These are phyloP conservation scores for Penicillium olsonii DNA, from an alignment of 2,329 filamentous ascomycete genomes.

Conservation along the genomic window DNA sequence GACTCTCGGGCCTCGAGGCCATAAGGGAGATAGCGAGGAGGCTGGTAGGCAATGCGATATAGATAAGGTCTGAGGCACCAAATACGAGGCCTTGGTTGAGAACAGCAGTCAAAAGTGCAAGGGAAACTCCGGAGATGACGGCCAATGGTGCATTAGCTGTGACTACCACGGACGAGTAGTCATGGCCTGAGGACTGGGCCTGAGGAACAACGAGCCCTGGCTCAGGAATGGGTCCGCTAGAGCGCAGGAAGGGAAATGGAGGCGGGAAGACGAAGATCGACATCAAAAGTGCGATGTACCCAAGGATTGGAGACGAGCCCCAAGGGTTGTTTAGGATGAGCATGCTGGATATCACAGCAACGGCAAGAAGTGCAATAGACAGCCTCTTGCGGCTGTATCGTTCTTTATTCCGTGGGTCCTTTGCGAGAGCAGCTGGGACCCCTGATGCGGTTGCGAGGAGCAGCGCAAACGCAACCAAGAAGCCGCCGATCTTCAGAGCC, in stretches of 20 bases:
- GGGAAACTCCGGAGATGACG: constrained; percentile 27
- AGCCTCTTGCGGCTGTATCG: constrained; percentile 31
- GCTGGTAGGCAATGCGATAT: constrained; percentile 23
- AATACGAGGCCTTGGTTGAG: constrained; percentile 26
- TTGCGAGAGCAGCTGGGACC: constrained; percentile 33
- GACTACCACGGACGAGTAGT: constrained; percentile 15
- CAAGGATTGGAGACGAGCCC: constrained; percentile 44
- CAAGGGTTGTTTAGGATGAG: constrained; percentile 33
- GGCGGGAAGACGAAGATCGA: constrained; percentile 53
- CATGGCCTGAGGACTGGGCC: constrained; percentile 11
- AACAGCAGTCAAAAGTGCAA: constrained; percentile 28
- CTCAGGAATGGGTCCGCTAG: constrained; percentile 20
- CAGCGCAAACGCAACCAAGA: constrained; percentile 54
- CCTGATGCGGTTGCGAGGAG: constrained; percentile 51
- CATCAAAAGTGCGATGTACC: constrained; percentile 49
- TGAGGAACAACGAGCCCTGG: constrained; percentile 25
- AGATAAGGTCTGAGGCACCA: constrained; percentile 23
- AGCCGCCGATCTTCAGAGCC: constrained; percentile 56
- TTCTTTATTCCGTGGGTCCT: constrained; percentile 16
- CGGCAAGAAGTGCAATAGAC: constrained; percentile 27
- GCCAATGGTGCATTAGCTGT: constrained; percentile 31
- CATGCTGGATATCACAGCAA: constrained; percentile 27
- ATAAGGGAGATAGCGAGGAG: constrained; percentile 32
- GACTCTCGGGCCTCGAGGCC: constrained; percentile 22
- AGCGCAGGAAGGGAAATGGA: constrained; percentile 39